Percentiles rank a stretch among this genome's conserved stretches.
These are phyloP conservation scores for Komagataella mondaviorum DNA, from an alignment of 805 yeast genomes.

Conservation along the genomic window DNA sequence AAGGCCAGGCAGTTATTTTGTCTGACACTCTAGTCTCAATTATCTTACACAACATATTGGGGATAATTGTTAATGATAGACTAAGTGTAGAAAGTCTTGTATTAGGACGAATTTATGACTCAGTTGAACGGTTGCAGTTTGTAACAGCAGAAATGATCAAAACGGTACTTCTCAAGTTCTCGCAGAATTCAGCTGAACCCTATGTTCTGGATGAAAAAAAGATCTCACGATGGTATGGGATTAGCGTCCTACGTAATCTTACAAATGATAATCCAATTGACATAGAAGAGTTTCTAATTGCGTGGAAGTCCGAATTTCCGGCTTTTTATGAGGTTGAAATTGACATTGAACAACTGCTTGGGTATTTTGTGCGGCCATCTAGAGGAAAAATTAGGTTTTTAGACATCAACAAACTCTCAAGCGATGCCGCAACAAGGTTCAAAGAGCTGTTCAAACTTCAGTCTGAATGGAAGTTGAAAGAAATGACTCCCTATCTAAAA, in stretches of 20 bases:
- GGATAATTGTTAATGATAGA: slow-evolving; percentile 5
- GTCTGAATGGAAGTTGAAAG: slow-evolving; percentile 45
- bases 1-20: slow-evolving; percentile 26
- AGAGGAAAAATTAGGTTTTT: slow-evolving; percentile 37
- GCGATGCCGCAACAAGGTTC: slow-evolving; percentile 34
- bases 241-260: slow-evolving; percentile 23
- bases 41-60: slow-evolving; percentile 4
- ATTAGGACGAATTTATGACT: slow-evolving; percentile 7
- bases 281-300: slow-evolving; percentile 42
- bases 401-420: slow-evolving; percentile 31
- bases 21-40: slow-evolving; percentile 5
- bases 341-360: slow-evolving; percentile 38
- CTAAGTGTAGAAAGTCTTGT: slow-evolving; percentile 5
- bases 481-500: slow-evolving; percentile 48
- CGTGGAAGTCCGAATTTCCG: slow-evolving; percentile 53
- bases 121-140: slow-evolving; percentile 7
- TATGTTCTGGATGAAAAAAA: slow-evolving; percentile 26
- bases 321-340: slow-evolving; percentile 47
- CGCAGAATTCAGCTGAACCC: slow-evolving; percentile 10
- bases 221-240: slow-evolving; percentile 54
- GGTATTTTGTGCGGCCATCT: slow-evolving; percentile 36
- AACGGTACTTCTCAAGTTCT: slow-evolving; percentile 38
- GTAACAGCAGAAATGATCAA: slow-evolving; percentile 25
- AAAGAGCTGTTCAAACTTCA: slow-evolving; percentile 39
- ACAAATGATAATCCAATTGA: slow-evolving; percentile 5